A percentile compares a stretch with the other conserved stretches of the same genome.
phyloP scores from a whole-genome alignment of 257 asterid species.

The Petunia axillaris region DNA sequence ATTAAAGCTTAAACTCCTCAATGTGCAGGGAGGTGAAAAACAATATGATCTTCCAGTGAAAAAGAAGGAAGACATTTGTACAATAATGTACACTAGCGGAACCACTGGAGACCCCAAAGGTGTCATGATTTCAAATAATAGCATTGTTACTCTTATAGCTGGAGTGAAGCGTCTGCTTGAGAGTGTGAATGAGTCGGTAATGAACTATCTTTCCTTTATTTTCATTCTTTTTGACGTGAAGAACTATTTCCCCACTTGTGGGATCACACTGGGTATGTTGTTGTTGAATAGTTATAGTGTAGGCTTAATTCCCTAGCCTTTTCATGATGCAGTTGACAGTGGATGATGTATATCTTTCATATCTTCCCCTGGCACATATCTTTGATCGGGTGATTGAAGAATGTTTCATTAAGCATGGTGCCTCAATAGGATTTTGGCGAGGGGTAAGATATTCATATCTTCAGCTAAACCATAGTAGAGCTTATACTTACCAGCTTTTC shows the following conservation, averaged over 20 bases:
- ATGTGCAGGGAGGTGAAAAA: constrained; percentile 72
- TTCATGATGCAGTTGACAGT: constrained; percentile 52
- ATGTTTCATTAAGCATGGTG: constrained; percentile 73
- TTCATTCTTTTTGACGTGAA: background rate
- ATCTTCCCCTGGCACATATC: constrained; percentile 97
- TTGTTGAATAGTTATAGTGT: background rate
- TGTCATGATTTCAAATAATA: constrained; percentile 87
- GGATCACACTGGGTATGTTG: no score
- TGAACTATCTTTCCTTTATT: constrained; percentile 26
- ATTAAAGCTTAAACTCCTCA: constrained; percentile 12
- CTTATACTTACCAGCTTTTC: background rate
- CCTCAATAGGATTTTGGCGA: constrained; percentile 98
- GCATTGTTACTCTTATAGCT: constrained; percentile 77
- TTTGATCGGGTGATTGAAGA: constrained; percentile 95
- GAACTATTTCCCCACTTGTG: background rate
- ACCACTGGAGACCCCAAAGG: constrained; percentile 99
- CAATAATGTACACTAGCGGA: constrained; percentile 98
- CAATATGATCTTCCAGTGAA: constrained; percentile 80
- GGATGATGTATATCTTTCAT: constrained; percentile 82
- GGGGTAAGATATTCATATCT: constrained; percentile 64
- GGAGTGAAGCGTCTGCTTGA: constrained; percentile 67
- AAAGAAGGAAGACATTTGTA: constrained; percentile 78
- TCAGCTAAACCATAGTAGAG: constrained; percentile 5
- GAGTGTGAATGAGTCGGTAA: constrained; percentile 75
- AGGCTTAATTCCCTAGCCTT: background rate